phyloP scores from a whole-genome alignment of 108 stramenopile species.

The Mayamaea pseudoterrestris region DNA sequence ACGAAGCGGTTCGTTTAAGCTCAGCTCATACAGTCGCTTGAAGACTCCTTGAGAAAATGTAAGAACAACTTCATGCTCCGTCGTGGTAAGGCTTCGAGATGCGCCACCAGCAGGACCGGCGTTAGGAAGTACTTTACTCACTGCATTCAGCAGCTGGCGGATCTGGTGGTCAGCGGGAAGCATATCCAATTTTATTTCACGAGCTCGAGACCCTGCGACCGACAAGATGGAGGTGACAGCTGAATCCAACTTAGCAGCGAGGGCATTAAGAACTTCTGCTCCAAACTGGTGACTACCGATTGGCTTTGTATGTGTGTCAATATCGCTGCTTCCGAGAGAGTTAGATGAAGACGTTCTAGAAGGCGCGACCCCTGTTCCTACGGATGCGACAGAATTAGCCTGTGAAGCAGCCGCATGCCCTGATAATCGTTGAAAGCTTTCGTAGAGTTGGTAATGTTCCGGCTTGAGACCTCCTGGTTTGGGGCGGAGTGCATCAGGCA shows the following conservation, averaged over 20 bases:
- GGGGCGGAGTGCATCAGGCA: constrained; percentile 90
- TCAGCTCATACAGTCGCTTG: constrained; percentile 93
- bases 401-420: constrained; percentile 15
- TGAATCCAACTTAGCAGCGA: constrained; percentile 69
- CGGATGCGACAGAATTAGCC: constrained; percentile 6
- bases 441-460: constrained; percentile 92
- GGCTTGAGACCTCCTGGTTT: constrained; percentile 83
- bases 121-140: constrained; percentile 64
- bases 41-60: constrained; percentile 91
- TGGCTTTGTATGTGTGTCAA: constrained; percentile 1
- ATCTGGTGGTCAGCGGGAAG: constrained; percentile 90
- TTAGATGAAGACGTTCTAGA: neutral
- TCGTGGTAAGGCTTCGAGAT: constrained; percentile 25
- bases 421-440: constrained; percentile 88
- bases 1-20: constrained; percentile 67
- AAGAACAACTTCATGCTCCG: constrained; percentile 80
- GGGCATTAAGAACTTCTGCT: constrained; percentile 49
- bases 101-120: constrained; percentile 24
- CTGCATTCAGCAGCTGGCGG: constrained; percentile 68
- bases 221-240: constrained; percentile 56
- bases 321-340: neutral
- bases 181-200: constrained; percentile 77
- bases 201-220: constrained; percentile 70
- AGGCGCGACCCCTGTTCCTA: neutral
- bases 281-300: constrained; percentile 25